phyloP scores from a whole-genome alignment of 2,329 filamentous ascomycete genomes.

The Stemphylium beticola region DNA sequence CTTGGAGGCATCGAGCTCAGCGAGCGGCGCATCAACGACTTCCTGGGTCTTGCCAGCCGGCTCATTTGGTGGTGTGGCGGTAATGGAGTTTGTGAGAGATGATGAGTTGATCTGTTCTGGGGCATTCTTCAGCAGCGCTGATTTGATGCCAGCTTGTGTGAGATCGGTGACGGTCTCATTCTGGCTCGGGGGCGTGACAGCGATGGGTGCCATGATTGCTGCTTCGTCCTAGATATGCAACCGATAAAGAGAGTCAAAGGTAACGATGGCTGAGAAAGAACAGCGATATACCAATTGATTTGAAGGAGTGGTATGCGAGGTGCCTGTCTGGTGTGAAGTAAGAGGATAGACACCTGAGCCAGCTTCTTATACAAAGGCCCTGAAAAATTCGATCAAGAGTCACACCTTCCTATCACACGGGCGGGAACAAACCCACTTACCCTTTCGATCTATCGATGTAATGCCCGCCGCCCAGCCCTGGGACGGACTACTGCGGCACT shows the following conservation, averaged over 20 bases:
- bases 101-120: slow-evolving; percentile 38
- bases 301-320: not conserved
- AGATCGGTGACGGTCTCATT: slow-evolving; percentile 36
- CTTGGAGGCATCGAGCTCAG: slow-evolving; percentile 53
- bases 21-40: slow-evolving; percentile 33
- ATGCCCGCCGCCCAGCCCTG: slow-evolving; percentile 19
- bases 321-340: not conserved
- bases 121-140: slow-evolving; percentile 39
- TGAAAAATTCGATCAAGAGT: slow-evolving; percentile 30
- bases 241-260: not conserved
- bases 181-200: slow-evolving; percentile 39
- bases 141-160: slow-evolving; percentile 41
- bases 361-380: slow-evolving; percentile 24
- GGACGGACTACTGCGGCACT: slow-evolving; percentile 16
- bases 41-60: slow-evolving; percentile 17
- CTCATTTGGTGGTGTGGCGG: slow-evolving; percentile 32
- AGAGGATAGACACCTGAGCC: slow-evolving; percentile 2
- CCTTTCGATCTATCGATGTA: slow-evolving; percentile 13
- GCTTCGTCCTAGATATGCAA: not conserved
- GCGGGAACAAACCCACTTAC: slow-evolving; percentile 14
- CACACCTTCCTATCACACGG: slow-evolving; percentile 37
- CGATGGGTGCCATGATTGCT: slow-evolving; percentile 40
- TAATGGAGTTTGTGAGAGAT: slow-evolving; percentile 31
- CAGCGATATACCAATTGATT: not conserved
- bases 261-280: not conserved